phyloP scores from a whole-genome alignment of 441 rosid genomes.

The Bruguiera hainesii region DNA sequence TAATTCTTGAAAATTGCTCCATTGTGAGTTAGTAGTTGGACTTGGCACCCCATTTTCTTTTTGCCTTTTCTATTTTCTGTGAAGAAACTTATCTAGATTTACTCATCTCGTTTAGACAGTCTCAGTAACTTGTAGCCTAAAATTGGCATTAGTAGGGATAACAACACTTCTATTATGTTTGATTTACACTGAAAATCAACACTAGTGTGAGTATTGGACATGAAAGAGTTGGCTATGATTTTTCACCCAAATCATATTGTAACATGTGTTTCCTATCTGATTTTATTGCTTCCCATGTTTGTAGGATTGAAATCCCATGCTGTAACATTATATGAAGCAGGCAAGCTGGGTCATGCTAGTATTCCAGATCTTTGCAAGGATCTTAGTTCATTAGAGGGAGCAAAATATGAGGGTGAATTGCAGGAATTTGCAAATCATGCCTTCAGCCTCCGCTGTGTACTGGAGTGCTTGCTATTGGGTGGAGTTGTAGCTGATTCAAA shows the following conservation, averaged over 20 bases:
- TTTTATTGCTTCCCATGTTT: constrained; percentile 16
- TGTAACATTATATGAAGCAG: constrained; percentile 96
- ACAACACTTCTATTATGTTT: too few species aligned
- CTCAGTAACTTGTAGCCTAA: constrained; percentile 6
- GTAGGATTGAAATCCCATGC: constrained; percentile 98
- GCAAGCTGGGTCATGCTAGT: constrained; percentile 88
- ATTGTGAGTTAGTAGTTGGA: background rate
- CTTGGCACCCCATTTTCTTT: background rate
- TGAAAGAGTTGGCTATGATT: background rate
- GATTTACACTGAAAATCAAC: too few species aligned
- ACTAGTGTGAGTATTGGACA: background rate
- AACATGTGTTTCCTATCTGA: constrained; percentile 9
- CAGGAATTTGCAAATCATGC: constrained; percentile 99
- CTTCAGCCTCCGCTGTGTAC: constrained; percentile 92
- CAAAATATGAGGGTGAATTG: constrained; percentile 96
- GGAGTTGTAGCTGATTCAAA: constrained; percentile 59
- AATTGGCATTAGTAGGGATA: background rate
- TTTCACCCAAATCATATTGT: background rate
- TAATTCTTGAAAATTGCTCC: constrained; percentile 5
- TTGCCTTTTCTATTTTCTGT: background rate
- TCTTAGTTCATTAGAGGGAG: constrained; percentile 88
- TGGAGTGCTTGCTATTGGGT: constrained; percentile 92
- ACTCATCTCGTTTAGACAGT: background rate
- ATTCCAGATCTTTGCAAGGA: constrained; percentile 97
- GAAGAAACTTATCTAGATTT: background rate